These are phyloP conservation scores for Austroboletus olivaceoglutinosus DNA, from an alignment of 1,284 basidiomycete genomes.

Conservation along the genomic window DNA sequence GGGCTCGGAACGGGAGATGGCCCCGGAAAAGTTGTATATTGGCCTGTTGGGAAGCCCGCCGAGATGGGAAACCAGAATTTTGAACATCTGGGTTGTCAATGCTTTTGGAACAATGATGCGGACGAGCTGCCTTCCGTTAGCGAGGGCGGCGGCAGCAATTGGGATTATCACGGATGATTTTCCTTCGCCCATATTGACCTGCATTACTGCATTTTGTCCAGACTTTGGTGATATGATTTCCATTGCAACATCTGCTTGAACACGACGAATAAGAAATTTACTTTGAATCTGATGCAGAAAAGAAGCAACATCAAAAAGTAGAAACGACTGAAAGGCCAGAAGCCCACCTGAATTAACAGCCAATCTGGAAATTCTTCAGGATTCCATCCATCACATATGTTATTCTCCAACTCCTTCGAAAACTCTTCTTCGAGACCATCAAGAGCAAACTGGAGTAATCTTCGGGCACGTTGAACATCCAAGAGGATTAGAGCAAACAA, in stretches of 20 bases:
- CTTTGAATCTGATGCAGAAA: slow-evolving; percentile 39
- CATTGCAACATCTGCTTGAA: slow-evolving; percentile 40
- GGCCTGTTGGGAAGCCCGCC: slow-evolving; percentile 43
- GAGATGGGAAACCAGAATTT: slow-evolving; percentile 44
- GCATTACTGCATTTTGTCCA: slow-evolving; percentile 38
- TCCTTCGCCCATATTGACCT: slow-evolving; percentile 60
- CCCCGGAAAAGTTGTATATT: slow-evolving; percentile 46
- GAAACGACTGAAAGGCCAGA: not conserved
- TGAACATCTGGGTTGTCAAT: slow-evolving; percentile 46
- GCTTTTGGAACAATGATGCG: slow-evolving; percentile 50
- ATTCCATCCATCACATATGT: slow-evolving; percentile 9
- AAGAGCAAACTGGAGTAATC: not conserved
- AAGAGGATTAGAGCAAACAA: slow-evolving; percentile 30
- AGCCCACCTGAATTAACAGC: slow-evolving; percentile 43
- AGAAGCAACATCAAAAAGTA: not conserved
- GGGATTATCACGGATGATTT: slow-evolving; percentile 57
- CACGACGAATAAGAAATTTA: slow-evolving; percentile 37
- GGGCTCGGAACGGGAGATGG: slow-evolving; percentile 45
- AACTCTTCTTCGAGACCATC: not conserved
- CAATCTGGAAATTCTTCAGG: slow-evolving; percentile 35
- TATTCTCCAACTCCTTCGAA: slow-evolving; percentile 17
- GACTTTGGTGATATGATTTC: slow-evolving; percentile 45
- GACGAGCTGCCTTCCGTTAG: slow-evolving; percentile 42
- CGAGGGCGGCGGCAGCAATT: slow-evolving; percentile 39
- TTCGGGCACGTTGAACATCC: slow-evolving; percentile 26